Evolutionary conservation across 768 basidiomycete species (phyloP).

Genomic region (Leucocoprinus sp.): DNA sequence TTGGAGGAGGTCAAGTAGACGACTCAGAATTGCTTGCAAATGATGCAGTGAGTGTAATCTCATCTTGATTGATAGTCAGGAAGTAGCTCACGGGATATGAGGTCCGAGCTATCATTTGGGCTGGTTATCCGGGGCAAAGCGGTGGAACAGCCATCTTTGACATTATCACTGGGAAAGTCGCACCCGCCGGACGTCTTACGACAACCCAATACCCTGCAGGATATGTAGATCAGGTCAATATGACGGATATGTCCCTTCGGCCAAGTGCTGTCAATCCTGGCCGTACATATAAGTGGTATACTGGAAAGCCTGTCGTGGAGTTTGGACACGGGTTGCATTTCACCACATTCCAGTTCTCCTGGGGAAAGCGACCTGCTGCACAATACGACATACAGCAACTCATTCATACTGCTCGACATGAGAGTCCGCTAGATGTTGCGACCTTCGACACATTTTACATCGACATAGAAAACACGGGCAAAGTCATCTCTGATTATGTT

Average conservation of each 20-base stretch:
- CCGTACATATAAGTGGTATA: constrained; percentile 53
- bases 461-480: constrained; percentile 39
- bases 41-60: constrained; percentile 24
- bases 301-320: constrained; percentile 38
- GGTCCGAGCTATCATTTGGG: constrained; percentile 50
- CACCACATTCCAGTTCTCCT: constrained; percentile 38
- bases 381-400: constrained; percentile 35
- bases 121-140: constrained; percentile 20
- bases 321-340: constrained; percentile 54
- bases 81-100: constrained; percentile 13
- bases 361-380: constrained; percentile 25
- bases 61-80: background rate
- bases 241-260: constrained; percentile 53
- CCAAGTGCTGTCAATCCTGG: constrained; percentile 42
- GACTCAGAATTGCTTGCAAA: constrained; percentile 36
- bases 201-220: constrained; percentile 45
- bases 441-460: constrained; percentile 41
- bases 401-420: constrained; percentile 16
- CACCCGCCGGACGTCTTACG: constrained; percentile 50
- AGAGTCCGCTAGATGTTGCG: constrained; percentile 31
- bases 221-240: constrained; percentile 38
- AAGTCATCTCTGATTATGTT: constrained; percentile 44
- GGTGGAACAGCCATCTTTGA: constrained; percentile 34
- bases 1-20: constrained; percentile 52
- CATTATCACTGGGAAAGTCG: constrained; percentile 39